phyloP scores from a whole-genome alignment of 345 rosid genomes.

The Eucalyptus grandis region DNA sequence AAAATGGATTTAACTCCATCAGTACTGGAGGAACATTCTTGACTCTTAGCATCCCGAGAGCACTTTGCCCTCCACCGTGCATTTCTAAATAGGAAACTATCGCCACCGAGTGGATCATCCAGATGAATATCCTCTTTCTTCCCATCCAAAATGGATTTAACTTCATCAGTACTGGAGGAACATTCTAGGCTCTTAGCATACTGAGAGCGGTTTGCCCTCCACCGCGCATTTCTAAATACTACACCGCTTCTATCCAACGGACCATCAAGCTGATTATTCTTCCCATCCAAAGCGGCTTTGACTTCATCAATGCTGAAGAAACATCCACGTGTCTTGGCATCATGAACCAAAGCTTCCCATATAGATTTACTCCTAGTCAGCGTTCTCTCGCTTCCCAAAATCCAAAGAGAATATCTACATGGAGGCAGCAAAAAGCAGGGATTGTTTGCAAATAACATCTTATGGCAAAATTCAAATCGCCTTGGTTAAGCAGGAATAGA shows the following conservation, averaged over 20 bases:
- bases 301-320: slow-evolving; percentile 1
- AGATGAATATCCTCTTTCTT: too few species aligned
- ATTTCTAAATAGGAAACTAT: too few species aligned
- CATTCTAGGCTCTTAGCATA: background rate
- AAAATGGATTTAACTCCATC: too few species aligned
- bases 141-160: background rate
- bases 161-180: background rate
- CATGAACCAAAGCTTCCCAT: slow-evolving; percentile 2
- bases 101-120: too few species aligned
- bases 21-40: too few species aligned
- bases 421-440: background rate
- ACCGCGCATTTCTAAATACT: too few species aligned
- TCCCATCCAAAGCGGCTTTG: background rate
- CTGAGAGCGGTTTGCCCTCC: background rate
- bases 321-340: slow-evolving; percentile 4
- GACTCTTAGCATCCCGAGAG: too few species aligned
- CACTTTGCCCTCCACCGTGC: too few species aligned
- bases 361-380: background rate
- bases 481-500: background rate
- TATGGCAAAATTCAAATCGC: background rate
- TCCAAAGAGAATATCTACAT: slow-evolving; percentile 15
- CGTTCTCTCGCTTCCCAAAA: slow-evolving; percentile 7
- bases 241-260: background rate
- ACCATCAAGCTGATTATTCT: background rate
- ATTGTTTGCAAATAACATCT: background rate